Evolutionary conservation across 495 filamentous ascomycete species (phyloP), one percentile per base, ranked within the genome.

Genomic region (Talaromyces adpressus): DNA sequence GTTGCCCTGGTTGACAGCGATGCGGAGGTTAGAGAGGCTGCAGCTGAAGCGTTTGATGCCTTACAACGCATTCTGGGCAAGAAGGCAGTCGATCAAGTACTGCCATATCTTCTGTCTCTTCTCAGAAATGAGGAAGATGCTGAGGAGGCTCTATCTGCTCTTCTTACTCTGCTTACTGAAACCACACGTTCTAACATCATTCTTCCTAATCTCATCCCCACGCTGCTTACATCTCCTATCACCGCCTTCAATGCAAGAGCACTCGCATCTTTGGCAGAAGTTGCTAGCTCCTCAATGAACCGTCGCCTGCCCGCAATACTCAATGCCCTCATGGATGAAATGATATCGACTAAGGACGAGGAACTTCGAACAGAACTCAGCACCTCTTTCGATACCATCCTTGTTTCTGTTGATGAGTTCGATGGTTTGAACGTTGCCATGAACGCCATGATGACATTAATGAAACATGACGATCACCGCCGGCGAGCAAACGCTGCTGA

Each of bases 11-110:
- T 95, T 51, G 94, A 98, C 73, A 82, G 86, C 54, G 87, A 97
- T 70, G 84, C 85, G 63, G 91, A 96, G 57, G 95, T 98, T 23
- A 83, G 94, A 72, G 94, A 98, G 72, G 92, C 95, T 57, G 94
- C 94, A 23, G 94, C 94, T 32, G 95, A 98, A 72, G 94, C 94
- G 1, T 98, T 98, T 69, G 94, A 98, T 70, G 89, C 92, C 27
- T 72, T 98, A 66, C 94, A 98, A 72, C 89, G 91, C 68, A 89
- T 95, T 57, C 79, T 98, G 71, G 94, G 94, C 75, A 98, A 97
- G 82, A 89, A 82, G 67, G 91, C 90, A 57, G 87, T 98, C 30
- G 92, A 98, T 70, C 93, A 98, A 72, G 93, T 98, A 47, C 81
- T 98, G 53, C 95, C 95, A 53, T 86, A 92, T 75, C 87, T 98